Conservation (phyloP, 192 early-diverging fungal genomes). For the Radiomyces spectabilis region DNA sequence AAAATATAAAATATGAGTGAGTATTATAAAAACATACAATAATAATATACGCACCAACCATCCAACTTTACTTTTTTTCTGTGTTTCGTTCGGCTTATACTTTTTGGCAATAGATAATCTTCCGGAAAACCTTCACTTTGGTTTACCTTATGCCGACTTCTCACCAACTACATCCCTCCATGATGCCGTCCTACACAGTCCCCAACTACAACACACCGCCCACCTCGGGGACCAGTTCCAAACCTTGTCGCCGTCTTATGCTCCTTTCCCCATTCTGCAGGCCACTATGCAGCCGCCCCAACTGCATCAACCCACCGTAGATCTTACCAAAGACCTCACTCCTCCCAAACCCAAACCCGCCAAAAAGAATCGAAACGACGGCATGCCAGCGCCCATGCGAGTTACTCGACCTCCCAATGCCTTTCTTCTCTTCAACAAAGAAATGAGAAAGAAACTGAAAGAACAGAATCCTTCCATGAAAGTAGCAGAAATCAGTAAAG, state of each 20-base stretch:
- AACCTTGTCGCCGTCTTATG: neutral
- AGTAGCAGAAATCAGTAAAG: conserved; percentile 50
- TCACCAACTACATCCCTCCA: neutral
- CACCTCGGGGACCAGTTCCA: no score
- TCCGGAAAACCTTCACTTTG: neutral
- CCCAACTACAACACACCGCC: no score
- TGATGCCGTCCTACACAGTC: no score
- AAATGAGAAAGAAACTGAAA: conserved; percentile 49
- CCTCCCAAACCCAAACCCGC: neutral
- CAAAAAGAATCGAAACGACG: no score
- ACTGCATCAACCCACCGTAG: neutral
- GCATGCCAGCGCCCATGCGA: conserved; percentile 22
- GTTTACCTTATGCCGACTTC: neutral
- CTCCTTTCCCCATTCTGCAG: neutral
- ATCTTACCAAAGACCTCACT: neutral
- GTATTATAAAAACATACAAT: no score
- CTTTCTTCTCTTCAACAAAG: conserved; percentile 52
- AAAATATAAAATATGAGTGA: no score
- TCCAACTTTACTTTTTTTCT: no score
- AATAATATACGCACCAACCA: no score
- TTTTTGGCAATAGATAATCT: neutral
- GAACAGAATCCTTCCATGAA: conserved; percentile 47
- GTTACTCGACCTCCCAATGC: conserved; percentile 51
- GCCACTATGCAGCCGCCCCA: neutral
- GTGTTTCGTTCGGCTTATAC: no score